These are phyloP conservation scores for Colletotrichum somersetense DNA, from an alignment of 2,329 filamentous ascomycete genomes.

Conservation along the genomic window DNA sequence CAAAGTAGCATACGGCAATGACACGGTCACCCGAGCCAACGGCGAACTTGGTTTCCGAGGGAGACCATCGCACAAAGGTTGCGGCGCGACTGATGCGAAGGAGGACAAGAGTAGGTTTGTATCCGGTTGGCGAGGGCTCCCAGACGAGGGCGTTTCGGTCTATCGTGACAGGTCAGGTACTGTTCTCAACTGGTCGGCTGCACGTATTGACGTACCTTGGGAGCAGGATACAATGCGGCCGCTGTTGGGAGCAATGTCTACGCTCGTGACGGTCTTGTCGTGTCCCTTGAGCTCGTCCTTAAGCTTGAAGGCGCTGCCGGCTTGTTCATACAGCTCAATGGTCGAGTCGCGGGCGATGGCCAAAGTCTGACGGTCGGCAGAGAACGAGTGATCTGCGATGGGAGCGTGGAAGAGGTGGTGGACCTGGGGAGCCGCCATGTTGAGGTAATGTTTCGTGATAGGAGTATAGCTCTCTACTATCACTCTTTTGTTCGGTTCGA, in stretches of 20 bases:
- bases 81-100: conserved; percentile 97
- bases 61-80: conserved; percentile 97
- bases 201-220: conserved; percentile 72
- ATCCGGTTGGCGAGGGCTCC: conserved; percentile 92
- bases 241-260: conserved; percentile 91
- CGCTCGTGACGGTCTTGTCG: conserved; percentile 95
- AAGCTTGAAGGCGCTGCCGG: conserved; percentile 81
- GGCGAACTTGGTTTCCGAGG: conserved; percentile 96
- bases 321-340: conserved; percentile 86
- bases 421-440: conserved; percentile 88
- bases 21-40: conserved; percentile 96
- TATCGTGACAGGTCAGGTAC: conserved; percentile 51
- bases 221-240: conserved; percentile 98
- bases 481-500: conserved; percentile 54
- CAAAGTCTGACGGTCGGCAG: conserved; percentile 86
- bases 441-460: conserved; percentile 68
- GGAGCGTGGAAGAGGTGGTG: conserved; percentile 97
- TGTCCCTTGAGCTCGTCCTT: conserved; percentile 96
- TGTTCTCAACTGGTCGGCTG: not conserved
- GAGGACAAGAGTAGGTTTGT: conserved; percentile 96
- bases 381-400: conserved; percentile 98
- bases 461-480: conserved; percentile 98
- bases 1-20: conserved; percentile 98
- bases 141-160: conserved; percentile 98
- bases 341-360: conserved; percentile 92